Evolutionary conservation across 139 green algal genomes (phyloP), one percentile per base, ranked within the genome.

Genomic region (Chlamydomonas schloesseri): DNA sequence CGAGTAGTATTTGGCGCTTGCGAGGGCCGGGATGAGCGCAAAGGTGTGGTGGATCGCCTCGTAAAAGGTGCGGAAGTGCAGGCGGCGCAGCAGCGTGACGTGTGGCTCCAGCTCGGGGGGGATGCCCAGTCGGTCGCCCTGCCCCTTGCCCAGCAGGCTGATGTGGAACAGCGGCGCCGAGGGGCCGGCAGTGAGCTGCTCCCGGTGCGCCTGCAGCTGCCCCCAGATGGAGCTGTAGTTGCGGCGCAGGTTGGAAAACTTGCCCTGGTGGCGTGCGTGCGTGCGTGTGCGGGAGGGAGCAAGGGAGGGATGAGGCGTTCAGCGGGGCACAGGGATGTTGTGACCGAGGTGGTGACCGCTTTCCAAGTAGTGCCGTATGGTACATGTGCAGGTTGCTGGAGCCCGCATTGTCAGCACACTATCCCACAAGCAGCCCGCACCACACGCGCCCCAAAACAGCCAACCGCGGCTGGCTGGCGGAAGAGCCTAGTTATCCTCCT

Each of bases 181-280:
- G 34, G 82, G 17, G 34, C 76, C 76, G 24, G 10, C 26, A 1
- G 64, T 71, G 17, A 90, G 46, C 37, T 83, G 24, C 2, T 21
- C 24, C 18, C 58, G 55, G 1, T 42, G 55, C 1, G 36, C 29
- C 26, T 14, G 21, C 28, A 92, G 86, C 70, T 92, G 89, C 1
- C 8, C 13, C 89, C 89, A 92, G 34, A 92, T 74, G 55, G 60
- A 46, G 21, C 73, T 77, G 85, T 92, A 92, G 81, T 92, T 92
- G 57, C 89, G 84, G 33, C 89, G 73, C 68, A 89, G 81, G 73
- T 87, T 92, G 68, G 69, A 86, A 62, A 92, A 89, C 85, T 92
- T 92, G 50, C 89, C 89, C 60, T 92, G 85, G 3, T 6, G 13
- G 55, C 9, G 18, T 23, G 55, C 21, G 55, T 13, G 53, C 15